These are phyloP conservation scores for Ustilago lituana DNA, from an alignment of 1,284 basidiomycete genomes.

Conservation along the genomic window DNA sequence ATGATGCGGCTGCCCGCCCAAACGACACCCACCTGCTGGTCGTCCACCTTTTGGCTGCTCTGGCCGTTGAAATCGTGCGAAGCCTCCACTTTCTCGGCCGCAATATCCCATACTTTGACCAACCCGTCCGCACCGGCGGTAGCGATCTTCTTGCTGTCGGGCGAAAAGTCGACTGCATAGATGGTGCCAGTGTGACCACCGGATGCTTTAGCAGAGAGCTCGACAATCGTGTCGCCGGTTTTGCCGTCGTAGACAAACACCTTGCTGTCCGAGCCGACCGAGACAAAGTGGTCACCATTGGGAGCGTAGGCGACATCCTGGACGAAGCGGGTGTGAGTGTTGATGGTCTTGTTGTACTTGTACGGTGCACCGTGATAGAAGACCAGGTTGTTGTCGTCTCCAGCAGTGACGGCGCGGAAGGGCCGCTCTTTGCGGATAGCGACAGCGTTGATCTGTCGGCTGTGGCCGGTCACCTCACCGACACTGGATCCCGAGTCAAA, in stretches of 20 bases:
- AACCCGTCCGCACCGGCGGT: slow-evolving; percentile 89
- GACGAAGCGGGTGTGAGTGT: slow-evolving; percentile 89
- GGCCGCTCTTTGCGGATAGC: slow-evolving; percentile 89
- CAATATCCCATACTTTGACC: slow-evolving; percentile 68
- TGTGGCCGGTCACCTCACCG: slow-evolving; percentile 93
- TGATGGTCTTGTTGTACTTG: slow-evolving; percentile 69
- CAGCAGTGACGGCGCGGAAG: slow-evolving; percentile 76
- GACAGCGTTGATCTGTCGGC: slow-evolving; percentile 91
- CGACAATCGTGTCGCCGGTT: slow-evolving; percentile 75
- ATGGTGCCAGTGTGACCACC: slow-evolving; percentile 68
- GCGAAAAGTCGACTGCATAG: slow-evolving; percentile 68
- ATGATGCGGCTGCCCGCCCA: slow-evolving; percentile 76
- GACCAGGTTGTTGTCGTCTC: slow-evolving; percentile 81
- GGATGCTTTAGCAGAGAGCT: slow-evolving; percentile 41
- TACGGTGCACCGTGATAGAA: slow-evolving; percentile 77
- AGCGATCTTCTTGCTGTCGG: slow-evolving; percentile 77
- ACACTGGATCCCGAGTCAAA: slow-evolving; percentile 79
- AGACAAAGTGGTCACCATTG: slow-evolving; percentile 74
- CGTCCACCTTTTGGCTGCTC: slow-evolving; percentile 46
- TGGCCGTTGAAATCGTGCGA: slow-evolving; percentile 51
- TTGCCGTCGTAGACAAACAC: slow-evolving; percentile 90
- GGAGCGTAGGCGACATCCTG: slow-evolving; percentile 88
- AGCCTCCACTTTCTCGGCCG: slow-evolving; percentile 26
- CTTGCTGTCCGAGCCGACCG: slow-evolving; percentile 90
- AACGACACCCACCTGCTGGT: slow-evolving; percentile 88